phyloP scores from a whole-genome alignment of 768 basidiomycete species.

The Naganishia vishniacii region DNA sequence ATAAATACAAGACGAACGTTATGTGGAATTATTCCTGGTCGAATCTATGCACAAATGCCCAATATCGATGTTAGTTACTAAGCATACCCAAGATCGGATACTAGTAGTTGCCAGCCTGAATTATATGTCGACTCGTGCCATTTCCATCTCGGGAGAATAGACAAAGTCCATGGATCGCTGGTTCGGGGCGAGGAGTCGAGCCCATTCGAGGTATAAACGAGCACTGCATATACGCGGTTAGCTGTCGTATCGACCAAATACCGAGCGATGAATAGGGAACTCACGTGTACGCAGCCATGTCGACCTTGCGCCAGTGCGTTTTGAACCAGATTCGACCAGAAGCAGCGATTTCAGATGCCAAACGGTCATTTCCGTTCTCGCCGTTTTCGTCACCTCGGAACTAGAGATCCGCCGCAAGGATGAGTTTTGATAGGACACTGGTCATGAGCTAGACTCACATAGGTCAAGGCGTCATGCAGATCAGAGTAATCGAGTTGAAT shows the following conservation, averaged over 20 bases:
- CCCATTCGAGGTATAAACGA: constrained; percentile 47
- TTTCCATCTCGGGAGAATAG: constrained; percentile 16
- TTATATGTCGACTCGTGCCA: background rate
- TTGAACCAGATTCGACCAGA: constrained; percentile 37
- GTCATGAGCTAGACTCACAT: constrained; percentile 3
- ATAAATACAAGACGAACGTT: no score
- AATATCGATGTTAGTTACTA: background rate
- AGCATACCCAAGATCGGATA: background rate
- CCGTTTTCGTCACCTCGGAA: constrained; percentile 34
- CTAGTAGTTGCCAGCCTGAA: background rate
- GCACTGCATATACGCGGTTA: constrained; percentile 31
- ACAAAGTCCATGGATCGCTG: constrained; percentile 35
- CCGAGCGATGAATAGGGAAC: background rate
- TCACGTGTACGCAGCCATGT: constrained; percentile 37
- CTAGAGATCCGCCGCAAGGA: background rate
- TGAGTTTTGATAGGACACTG: constrained; percentile 24
- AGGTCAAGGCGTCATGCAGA: constrained; percentile 39
- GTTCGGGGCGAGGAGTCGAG: constrained; percentile 35
- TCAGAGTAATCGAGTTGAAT: constrained; percentile 29
- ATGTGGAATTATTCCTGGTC: background rate
- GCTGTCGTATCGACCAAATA: no score
- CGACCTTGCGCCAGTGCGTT: constrained; percentile 41
- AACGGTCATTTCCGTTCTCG: constrained; percentile 27
- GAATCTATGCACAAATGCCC: background rate
- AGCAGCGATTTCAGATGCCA: constrained; percentile 39